Percentiles rank a stretch among this genome's conserved stretches.
Evolutionary conservation across 345 rosid species (phyloP).

Genomic region (Acer campestre): DNA sequence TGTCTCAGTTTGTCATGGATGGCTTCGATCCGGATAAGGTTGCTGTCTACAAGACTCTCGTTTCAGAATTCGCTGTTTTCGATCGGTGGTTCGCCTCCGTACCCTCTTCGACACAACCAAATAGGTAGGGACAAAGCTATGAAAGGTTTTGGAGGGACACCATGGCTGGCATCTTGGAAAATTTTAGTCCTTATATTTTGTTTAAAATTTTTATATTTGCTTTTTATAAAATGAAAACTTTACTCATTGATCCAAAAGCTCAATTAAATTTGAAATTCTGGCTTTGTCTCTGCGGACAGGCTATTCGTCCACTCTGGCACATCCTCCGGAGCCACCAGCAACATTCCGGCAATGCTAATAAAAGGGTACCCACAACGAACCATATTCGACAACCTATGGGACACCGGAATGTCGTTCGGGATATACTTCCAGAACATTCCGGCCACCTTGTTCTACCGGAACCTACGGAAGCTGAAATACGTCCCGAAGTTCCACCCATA

Average conservation of each 20-base stretch:
- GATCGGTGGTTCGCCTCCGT: slow-evolving; percentile 96
- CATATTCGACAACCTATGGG: slow-evolving; percentile 69
- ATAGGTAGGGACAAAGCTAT: slow-evolving; percentile 28
- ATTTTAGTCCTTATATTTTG: too few relatives aligned
- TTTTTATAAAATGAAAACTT: too few relatives aligned
- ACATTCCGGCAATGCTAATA: slow-evolving; percentile 50
- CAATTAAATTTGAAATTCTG: too few relatives aligned
- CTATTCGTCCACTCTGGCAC: slow-evolving; percentile 78
- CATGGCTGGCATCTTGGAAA: too few relatives aligned
- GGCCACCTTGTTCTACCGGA: slow-evolving; percentile 69
- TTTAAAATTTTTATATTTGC: too few relatives aligned
- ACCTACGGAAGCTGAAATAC: slow-evolving; percentile 75
- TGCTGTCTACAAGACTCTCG: slow-evolving; percentile 75
- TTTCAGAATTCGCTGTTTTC: slow-evolving; percentile 82
- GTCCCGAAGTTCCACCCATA: slow-evolving; percentile 49
- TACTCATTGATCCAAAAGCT: too few relatives aligned
- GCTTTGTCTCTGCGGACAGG: slow-evolving; percentile 35
- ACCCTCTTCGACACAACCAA: slow-evolving; percentile 90
- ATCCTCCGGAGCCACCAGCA: slow-evolving; percentile 88
- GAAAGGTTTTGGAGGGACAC: too few relatives aligned
- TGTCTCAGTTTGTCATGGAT: slow-evolving; percentile 78
- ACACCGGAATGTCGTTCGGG: slow-evolving; percentile 57
- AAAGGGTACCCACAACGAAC: slow-evolving; percentile 84
- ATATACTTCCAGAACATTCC: slow-evolving; percentile 92
- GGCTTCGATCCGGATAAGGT: slow-evolving; percentile 74